Percentiles rank a stretch among this genome's conserved stretches.
phyloP scores from a whole-genome alignment of 169 alveolate species.

The Cyclospora cayetanensis region DNA sequence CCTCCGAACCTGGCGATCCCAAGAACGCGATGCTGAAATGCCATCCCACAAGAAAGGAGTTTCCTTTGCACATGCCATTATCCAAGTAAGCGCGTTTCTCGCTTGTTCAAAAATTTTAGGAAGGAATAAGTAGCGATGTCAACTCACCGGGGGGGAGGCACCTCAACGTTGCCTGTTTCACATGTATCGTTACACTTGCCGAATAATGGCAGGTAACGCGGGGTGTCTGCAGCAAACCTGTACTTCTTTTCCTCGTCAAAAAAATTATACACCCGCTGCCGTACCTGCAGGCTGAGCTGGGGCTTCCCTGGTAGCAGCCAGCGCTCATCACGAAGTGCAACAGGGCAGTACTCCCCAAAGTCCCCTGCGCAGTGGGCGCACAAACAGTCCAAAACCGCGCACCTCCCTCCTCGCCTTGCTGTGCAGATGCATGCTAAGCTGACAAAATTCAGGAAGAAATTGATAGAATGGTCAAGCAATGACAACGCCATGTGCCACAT shows the following conservation, averaged over 20 bases:
- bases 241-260: constrained; percentile 22
- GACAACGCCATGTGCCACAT: too few relatives aligned
- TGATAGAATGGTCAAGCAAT: too few relatives aligned
- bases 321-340: constrained; percentile 60
- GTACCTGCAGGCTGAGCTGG: constrained; percentile 52
- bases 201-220: constrained; percentile 44
- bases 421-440: background rate
- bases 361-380: constrained; percentile 21
- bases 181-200: constrained; percentile 36
- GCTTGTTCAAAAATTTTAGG: background rate
- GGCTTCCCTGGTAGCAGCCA: constrained; percentile 70
- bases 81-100: background rate
- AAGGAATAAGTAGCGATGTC: background rate
- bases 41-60: background rate
- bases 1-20: constrained; percentile 52
- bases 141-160: constrained; percentile 61
- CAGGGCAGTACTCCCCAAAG: constrained; percentile 67
- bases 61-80: background rate
- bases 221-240: constrained; percentile 51
- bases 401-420: background rate
- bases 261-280: constrained; percentile 60
- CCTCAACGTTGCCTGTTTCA: constrained; percentile 32
- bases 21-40: constrained; percentile 28
- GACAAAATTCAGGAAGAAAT: too few relatives aligned
- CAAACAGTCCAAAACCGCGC: background rate